A percentile compares a stretch with the other conserved stretches of the same genome.
phyloP scores from a whole-genome alignment of 371 early-diverging fungal genomes.

The Coemansia sp. region DNA sequence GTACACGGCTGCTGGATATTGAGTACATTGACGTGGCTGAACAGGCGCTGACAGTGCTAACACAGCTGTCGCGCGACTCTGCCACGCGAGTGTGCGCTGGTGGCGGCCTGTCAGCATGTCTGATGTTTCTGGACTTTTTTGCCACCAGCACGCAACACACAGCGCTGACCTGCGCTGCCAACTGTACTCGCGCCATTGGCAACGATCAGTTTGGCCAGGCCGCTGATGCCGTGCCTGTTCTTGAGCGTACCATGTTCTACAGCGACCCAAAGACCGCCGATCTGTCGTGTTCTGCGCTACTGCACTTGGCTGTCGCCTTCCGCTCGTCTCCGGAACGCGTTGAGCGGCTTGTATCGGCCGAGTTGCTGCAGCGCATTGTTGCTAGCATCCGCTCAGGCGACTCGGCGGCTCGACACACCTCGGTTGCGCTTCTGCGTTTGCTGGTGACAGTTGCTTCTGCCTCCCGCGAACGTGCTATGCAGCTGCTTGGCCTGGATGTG shows the following conservation, averaged over 20 bases:
- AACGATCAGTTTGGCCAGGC: constrained; percentile 62
- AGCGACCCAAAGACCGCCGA: constrained; percentile 75
- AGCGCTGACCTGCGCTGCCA: constrained; percentile 76
- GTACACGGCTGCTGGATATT: constrained; percentile 74
- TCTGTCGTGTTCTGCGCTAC: constrained; percentile 65
- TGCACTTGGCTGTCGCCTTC: constrained; percentile 63
- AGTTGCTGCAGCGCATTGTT: constrained; percentile 54
- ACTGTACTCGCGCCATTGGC: constrained; percentile 69
- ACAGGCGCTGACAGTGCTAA: constrained; percentile 73
- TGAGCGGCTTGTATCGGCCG: constrained; percentile 55
- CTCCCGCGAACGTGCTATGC: constrained; percentile 17
- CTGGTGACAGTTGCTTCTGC: constrained; percentile 7
- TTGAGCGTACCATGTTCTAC: constrained; percentile 67
- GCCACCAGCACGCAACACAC: constrained; percentile 81
- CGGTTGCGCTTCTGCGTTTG: constrained; percentile 16
- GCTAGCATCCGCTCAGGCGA: constrained; percentile 38
- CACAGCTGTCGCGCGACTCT: constrained; percentile 71
- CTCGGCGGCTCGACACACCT: not conserved
- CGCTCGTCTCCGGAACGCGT: constrained; percentile 57
- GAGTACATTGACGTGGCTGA: constrained; percentile 93
- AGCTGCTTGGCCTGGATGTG: constrained; percentile 19
- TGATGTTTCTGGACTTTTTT: constrained; percentile 92
- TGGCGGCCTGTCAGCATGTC: constrained; percentile 72
- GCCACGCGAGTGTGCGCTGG: constrained; percentile 72
- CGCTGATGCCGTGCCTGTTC: constrained; percentile 65